Evolutionary conservation across 805 yeast genomes (phyloP).

Genomic region (Sungouiozyma intestinalis): DNA sequence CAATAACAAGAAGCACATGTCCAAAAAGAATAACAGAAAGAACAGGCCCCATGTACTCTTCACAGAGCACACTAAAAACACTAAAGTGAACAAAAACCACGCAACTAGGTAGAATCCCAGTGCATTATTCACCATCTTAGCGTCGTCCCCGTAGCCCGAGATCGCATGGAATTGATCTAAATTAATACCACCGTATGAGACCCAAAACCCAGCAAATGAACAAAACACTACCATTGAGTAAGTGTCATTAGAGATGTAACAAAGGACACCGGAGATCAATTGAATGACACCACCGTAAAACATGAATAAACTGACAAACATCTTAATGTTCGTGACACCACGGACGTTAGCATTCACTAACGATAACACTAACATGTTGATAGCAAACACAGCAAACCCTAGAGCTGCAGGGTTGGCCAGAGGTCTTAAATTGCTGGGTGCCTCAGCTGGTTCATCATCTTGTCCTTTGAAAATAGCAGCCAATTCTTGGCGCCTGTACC

Average conservation of each 20-base stretch:
- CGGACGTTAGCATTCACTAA: conserved; percentile 55
- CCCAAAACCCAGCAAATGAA: conserved; percentile 65
- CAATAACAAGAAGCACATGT: conserved; percentile 43
- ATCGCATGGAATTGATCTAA: conserved; percentile 48
- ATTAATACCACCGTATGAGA: conserved; percentile 55
- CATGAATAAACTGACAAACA: conserved; percentile 55
- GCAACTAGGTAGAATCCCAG: conserved; percentile 50
- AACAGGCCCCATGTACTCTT: conserved; percentile 53
- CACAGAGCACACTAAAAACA: conserved; percentile 46
- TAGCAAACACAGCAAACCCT: conserved; percentile 62
- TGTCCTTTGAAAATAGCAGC: conserved; percentile 28
- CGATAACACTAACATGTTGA: conserved; percentile 45
- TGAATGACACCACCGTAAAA: conserved; percentile 69
- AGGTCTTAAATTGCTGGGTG: conserved; percentile 27
- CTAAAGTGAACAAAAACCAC: conserved; percentile 54
- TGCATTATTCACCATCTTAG: conserved; percentile 38
- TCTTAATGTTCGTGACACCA: conserved; percentile 50
- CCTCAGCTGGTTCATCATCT: conserved; percentile 1
- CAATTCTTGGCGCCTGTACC: conserved; percentile 44
- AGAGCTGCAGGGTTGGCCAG: conserved; percentile 70
- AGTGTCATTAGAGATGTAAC: conserved; percentile 64
- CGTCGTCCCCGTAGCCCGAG: conserved; percentile 37
- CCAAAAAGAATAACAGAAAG: conserved; percentile 41
- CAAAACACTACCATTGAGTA: conserved; percentile 52
- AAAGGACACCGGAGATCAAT: conserved; percentile 65